phyloP scores from a whole-genome alignment of 129 eudicot species.

The Lactuca sativa region DNA sequence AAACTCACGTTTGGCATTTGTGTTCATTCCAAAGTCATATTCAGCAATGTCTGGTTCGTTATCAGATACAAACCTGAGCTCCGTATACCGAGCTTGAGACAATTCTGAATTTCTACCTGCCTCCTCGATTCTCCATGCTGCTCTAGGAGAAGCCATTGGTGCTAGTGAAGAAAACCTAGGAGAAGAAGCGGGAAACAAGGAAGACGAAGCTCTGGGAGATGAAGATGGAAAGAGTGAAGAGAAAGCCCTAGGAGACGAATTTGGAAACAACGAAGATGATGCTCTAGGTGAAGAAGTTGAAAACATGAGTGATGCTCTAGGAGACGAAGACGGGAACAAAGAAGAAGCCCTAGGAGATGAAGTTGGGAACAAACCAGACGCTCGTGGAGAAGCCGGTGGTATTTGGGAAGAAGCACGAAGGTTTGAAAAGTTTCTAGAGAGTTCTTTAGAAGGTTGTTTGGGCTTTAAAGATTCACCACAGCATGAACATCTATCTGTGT shows the following conservation, averaged over 20 bases:
- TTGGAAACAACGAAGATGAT: conserved; percentile 17
- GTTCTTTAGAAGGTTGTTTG: conserved; percentile 34
- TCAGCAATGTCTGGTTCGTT: conserved; percentile 43
- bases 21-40: conserved; percentile 28
- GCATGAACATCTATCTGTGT: conserved; percentile 49
- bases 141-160: conserved; percentile 28
- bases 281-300: conserved; percentile 47
- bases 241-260: conserved; percentile 26
- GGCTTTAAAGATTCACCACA: conserved; percentile 68
- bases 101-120: conserved; percentile 4
- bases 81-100: conserved; percentile 41
- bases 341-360: conserved; percentile 41
- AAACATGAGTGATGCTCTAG: conserved; percentile 7
- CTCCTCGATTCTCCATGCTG: background rate
- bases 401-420: conserved; percentile 26
- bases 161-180: conserved; percentile 28
- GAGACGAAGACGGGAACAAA: conserved; percentile 25
- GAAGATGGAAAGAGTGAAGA: conserved; percentile 19
- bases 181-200: conserved; percentile 18
- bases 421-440: conserved; percentile 29
- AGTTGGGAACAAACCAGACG: conserved; percentile 21
- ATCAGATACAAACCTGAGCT: conserved; percentile 47
- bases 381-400: conserved; percentile 23
- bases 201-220: conserved; percentile 30
- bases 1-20: conserved; percentile 40